Evolutionary conservation across 148 eudicot species (phyloP), one percentile per base, ranked within the genome.

Genomic region (Limonium bicolor): DNA sequence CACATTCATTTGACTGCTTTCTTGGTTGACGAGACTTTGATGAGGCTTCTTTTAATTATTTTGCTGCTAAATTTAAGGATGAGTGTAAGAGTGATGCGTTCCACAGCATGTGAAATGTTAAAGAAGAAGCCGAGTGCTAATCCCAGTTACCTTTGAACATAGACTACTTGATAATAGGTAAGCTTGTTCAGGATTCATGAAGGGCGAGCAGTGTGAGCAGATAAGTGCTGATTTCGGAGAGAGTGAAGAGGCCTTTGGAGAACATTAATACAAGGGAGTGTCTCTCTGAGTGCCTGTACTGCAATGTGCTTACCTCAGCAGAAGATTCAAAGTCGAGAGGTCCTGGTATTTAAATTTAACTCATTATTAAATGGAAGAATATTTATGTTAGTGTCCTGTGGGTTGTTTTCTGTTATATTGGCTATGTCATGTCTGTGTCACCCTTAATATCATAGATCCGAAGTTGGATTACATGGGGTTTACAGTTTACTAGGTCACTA

Each of bases 191-290:
- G 41, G 87, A 80, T 63, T 74, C 47, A 83, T 84, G 22, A 88
- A 72, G 62, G 77, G 99, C 54, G 95, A 90, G 0, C 95, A 90
- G 30, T 81, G 84, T 58, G 99, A 90, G 53, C 50, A 81, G 47
- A 72, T 90, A n/a, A 77, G 97, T 64, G 40, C 94, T 87, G 0
- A 90, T 84, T 30, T 60, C 80, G 68, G 95, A 90, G 55, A 74
- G 95, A 1, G 97, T 90, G 38, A 80, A 66, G 64, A 75, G 58
- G 66, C 95, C 93, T 30, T 57, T 90, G 74, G 95, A 90, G 67
- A 84, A 84, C 6, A 90, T 84, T 95, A 90, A 84, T 65, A 93
- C 93, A 7, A 85, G 93, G 61, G 99, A 84, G 52, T 90, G 93
- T 71, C 87, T 90, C 38, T 80, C 97, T 0, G 84, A 77, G 58